Conservation (phyloP, 768 basidiomycete genomes). For the Podaxis mareebaensis region DNA sequence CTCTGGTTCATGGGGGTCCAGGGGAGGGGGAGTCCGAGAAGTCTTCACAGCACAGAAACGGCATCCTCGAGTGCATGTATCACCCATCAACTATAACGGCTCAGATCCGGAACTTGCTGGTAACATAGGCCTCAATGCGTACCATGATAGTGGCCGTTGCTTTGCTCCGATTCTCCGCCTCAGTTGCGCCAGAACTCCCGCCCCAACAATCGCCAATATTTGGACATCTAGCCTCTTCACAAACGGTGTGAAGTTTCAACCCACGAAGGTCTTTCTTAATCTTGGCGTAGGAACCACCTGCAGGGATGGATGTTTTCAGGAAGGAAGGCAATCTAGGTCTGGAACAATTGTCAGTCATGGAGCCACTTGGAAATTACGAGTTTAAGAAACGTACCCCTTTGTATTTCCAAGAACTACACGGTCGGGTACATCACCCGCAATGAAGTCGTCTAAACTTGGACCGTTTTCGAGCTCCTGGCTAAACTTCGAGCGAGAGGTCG, state of each 20-base stretch:
- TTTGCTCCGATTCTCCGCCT: conserved; percentile 71
- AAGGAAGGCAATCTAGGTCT: conserved; percentile 87
- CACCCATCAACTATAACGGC: conserved; percentile 87
- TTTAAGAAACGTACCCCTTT: conserved; percentile 50
- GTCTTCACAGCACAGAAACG: conserved; percentile 98
- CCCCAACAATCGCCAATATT: conserved; percentile 99
- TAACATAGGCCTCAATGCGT: conserved; percentile 19
- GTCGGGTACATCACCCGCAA: conserved; percentile 57
- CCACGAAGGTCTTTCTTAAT: conserved; percentile 97
- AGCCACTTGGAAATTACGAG: not conserved
- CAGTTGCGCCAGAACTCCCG: conserved; percentile 65
- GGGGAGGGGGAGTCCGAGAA: conserved; percentile 79
- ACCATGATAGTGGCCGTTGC: conserved; percentile 99
- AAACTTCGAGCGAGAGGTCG: conserved; percentile 38
- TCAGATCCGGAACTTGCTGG: conserved; percentile 2
- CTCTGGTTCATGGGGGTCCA: conserved; percentile 97
- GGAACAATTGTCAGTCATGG: not conserved
- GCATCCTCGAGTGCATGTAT: conserved; percentile 97
- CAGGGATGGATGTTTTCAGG: conserved; percentile 91
- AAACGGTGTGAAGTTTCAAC: conserved; percentile 91
- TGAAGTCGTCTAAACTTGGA: conserved; percentile 80
- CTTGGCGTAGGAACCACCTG: conserved; percentile 81
- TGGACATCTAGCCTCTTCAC: conserved; percentile 97
- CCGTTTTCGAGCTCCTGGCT: conserved; percentile 58
- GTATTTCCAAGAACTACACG: conserved; percentile 73